Base-by-base conservation (phyloP, 176 grass and related monocot genomes). In the Carex cristatella region DNA sequence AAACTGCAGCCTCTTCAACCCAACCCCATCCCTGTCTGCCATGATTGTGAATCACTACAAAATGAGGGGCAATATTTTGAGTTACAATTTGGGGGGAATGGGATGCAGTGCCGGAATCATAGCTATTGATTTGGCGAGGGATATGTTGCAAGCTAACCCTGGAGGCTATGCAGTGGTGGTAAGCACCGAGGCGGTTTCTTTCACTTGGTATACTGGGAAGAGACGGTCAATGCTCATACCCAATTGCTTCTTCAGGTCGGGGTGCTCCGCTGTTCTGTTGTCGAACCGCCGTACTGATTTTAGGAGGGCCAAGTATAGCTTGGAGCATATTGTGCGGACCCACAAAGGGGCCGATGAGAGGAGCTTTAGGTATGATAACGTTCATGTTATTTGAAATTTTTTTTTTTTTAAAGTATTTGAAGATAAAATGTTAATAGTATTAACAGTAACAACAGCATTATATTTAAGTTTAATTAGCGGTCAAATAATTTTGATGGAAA, bases 21-120 rank as follows among this genome's bases (percentile, higher is more conserved):
- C 95, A 4, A 98, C 95, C 0, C 95, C 95, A 1, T 98, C 95
- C 0, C 89, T 98, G 5, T 98, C 95, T 0, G 95, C 95, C 60
- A 98, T 98, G 95, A 98, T 98, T 88, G 91, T 98, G 4, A 98
- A 98, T 87, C 95, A 98, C 90, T 98, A 95, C 93, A 95, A 98
- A 86, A 98, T 98, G 95, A 83, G 93, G 23, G 93, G 95, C 0
- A 98, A 98, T 87, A 95, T 98, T 64, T 90, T 98, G 79, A 98
- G 95, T 93, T 98, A 98, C 90, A 98, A 98, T 92, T 90, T 98
- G 8, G 95, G 95, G 1, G 95, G 95, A 79, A 98, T 95, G 95
- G 95, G 95, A 3, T 95, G 95, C 93, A 98, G 95, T 86, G 95
- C 95, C 1, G 90, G 95, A 0, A 87, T 95, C 10, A 98, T 98